phyloP scores from a whole-genome alignment of 1,284 basidiomycete genomes.

The Mycosarcoma mackinlayi region DNA sequence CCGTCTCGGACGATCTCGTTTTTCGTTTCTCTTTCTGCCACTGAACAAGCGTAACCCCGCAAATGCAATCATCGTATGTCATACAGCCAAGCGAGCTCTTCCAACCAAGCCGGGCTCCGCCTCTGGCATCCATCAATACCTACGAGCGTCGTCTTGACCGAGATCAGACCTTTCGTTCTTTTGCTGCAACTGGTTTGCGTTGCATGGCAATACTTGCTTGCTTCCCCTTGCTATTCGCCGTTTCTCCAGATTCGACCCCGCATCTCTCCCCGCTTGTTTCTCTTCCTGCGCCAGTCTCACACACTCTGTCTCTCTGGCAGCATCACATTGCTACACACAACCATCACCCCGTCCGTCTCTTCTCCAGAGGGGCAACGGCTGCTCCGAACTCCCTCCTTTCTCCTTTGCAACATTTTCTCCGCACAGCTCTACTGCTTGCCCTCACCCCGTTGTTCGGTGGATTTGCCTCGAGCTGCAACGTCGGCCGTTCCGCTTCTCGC shows the following conservation, averaged over 20 bases:
- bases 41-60: slow-evolving; percentile 6
- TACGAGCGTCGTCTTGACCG: too few species aligned
- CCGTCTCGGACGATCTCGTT: slow-evolving; percentile 24
- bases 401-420: slow-evolving; percentile 13
- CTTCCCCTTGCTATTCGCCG: too few species aligned
- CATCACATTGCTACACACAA: too few species aligned
- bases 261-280: not conserved
- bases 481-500: not conserved
- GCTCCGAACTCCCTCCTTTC: slow-evolving; percentile 17
- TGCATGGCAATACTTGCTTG: too few species aligned
- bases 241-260: slow-evolving; percentile 3
- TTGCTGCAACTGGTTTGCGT: too few species aligned
- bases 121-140: too few species aligned
- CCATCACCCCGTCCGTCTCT: slow-evolving; percentile 3
- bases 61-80: too few species aligned
- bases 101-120: too few species aligned
- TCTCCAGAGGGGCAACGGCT: not conserved
- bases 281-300: not conserved
- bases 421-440: slow-evolving; percentile 9
- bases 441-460: slow-evolving; percentile 15
- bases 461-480: slow-evolving; percentile 7
- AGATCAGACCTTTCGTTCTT: slow-evolving; percentile 16
- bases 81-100: not conserved
- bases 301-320: too few species aligned
- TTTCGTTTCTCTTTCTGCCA: not conserved